Evolutionary conservation across 345 rosid species (phyloP), one percentile per base, ranked within the genome.

Genomic region (Carallia pectinifolia): DNA sequence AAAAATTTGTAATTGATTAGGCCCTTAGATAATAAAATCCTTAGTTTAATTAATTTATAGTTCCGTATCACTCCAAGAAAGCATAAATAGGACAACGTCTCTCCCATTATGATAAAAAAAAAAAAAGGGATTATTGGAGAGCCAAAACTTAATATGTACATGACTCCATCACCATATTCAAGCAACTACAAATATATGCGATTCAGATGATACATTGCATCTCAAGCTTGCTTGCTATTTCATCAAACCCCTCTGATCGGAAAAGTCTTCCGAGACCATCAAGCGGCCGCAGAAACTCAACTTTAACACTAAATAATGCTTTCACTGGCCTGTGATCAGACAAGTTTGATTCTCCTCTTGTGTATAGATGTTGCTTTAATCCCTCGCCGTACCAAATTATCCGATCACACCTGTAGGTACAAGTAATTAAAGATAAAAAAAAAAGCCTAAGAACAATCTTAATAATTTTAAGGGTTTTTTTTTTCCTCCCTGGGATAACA

Each of bases 291-390:
- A 74, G 27, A 59, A 75, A 70, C 66, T 29, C 64, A 76, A 87
- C 86, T 74, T 92, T 77, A 29, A 84, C 71, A 1, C 83, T 79
- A 29, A 90, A 87, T 47, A 84, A 77, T 16, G 90, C 89, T 78
- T 85, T 85, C 38, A 92, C 96, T 4, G 91, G 96, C 76, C 97
- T 78, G 62, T 90, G 97, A 79, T 90, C 97, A 39, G 97, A 90
- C 52, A 88, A 77, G 6, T 81, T 87, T 29, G 76, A 79, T 81
- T 90, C 97, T 19, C 88, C 83, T 81, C 97, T 87, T 0, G 75
- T 68, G 50, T 90, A 90, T 55, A 68, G 50, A 70, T 81, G 82
- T 74, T 90, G 97, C 81, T 88, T 84, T 47, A 90, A 50, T 75
- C 89, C 90, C 52, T 71, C 59, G 0, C 97, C 93, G 5, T 67